Conservation (phyloP, 83 land plant species). For the Larix sibirica region DNA sequence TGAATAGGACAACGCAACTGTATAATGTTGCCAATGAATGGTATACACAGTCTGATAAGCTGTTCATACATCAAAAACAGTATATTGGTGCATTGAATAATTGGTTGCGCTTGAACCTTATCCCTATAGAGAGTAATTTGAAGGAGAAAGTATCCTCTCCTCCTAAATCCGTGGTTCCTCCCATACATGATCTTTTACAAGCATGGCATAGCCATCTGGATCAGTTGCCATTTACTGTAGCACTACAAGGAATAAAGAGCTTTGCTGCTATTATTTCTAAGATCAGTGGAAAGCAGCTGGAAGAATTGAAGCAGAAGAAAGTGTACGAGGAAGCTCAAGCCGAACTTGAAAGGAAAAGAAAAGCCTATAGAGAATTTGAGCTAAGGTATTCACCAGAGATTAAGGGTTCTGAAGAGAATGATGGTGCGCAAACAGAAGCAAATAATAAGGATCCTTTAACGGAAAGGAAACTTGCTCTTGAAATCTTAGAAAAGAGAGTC, state of each 20-base stretch:
- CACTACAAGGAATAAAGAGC: slow-evolving; percentile 58
- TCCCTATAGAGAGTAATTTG: slow-evolving; percentile 73
- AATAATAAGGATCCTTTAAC: slow-evolving; percentile 30
- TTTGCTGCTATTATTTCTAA: slow-evolving; percentile 73
- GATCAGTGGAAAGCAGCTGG: slow-evolving; percentile 57
- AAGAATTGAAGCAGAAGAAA: slow-evolving; percentile 70
- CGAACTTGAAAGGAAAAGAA: slow-evolving; percentile 53
- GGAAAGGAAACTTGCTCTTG: slow-evolving; percentile 58
- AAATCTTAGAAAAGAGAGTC: slow-evolving; percentile 39
- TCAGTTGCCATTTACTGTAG: slow-evolving; percentile 71
- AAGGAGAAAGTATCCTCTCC: slow-evolving; percentile 71
- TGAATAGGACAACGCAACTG: slow-evolving; percentile 64
- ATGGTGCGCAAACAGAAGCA: slow-evolving; percentile 26
- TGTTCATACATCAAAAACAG: slow-evolving; percentile 59
- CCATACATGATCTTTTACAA: slow-evolving; percentile 52
- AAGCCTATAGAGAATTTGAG: slow-evolving; percentile 50
- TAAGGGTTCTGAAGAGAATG: slow-evolving; percentile 16
- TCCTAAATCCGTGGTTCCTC: slow-evolving; percentile 35
- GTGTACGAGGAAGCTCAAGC: slow-evolving; percentile 52
- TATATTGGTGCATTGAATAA: slow-evolving; percentile 63
- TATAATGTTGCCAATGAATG: slow-evolving; percentile 45
- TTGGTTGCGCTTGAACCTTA: slow-evolving; percentile 77
- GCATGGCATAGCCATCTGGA: slow-evolving; percentile 74
- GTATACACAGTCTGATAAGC: slow-evolving; percentile 46
- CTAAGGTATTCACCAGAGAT: slow-evolving; percentile 32